Evolutionary conservation across 306 rosid species (phyloP).

Genomic region (Rubus idaeus): DNA sequence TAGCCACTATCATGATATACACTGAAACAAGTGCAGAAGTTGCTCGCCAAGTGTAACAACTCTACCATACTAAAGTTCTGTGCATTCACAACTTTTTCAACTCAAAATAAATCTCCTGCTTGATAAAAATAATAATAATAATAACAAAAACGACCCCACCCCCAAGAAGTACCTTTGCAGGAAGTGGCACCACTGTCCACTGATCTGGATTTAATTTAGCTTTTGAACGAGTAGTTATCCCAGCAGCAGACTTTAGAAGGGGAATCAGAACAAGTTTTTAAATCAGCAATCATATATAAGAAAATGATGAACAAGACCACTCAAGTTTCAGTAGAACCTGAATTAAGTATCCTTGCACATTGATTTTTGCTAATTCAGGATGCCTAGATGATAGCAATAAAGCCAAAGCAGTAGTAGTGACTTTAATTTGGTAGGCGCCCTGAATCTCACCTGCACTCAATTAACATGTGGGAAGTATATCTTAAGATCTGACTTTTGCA

Average conservation of each 20-base stretch:
- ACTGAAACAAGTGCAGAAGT: background rate
- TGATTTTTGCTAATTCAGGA: conserved; percentile 54
- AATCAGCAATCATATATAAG: conserved; percentile 27
- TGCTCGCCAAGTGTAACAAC: background rate
- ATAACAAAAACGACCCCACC: background rate
- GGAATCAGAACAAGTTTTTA: conserved; percentile 23
- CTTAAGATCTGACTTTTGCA: background rate
- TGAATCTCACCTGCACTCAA: conserved; percentile 74
- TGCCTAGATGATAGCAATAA: conserved; percentile 68
- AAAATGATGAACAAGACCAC: conserved; percentile 8
- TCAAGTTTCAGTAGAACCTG: conserved; percentile 49
- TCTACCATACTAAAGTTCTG: background rate
- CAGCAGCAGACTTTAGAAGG: conserved; percentile 52
- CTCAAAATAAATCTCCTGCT: background rate
- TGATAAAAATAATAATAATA: background rate
- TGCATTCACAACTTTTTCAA: conserved; percentile 2
- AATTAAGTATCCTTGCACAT: conserved; percentile 66
- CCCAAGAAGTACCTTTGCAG: conserved; percentile 58
- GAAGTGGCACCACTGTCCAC: conserved; percentile 85
- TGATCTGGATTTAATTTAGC: conserved; percentile 88
- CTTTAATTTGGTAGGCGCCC: conserved; percentile 93
- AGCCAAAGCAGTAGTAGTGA: conserved; percentile 87
- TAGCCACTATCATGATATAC: background rate
- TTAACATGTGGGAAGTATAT: conserved; percentile 14
- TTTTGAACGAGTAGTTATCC: conserved; percentile 86